A percentile compares a stretch with the other conserved stretches of the same genome.
These are phyloP conservation scores for Tetrapisispora phaffii DNA, from an alignment of 805 yeast genomes.

Conservation along the genomic window DNA sequence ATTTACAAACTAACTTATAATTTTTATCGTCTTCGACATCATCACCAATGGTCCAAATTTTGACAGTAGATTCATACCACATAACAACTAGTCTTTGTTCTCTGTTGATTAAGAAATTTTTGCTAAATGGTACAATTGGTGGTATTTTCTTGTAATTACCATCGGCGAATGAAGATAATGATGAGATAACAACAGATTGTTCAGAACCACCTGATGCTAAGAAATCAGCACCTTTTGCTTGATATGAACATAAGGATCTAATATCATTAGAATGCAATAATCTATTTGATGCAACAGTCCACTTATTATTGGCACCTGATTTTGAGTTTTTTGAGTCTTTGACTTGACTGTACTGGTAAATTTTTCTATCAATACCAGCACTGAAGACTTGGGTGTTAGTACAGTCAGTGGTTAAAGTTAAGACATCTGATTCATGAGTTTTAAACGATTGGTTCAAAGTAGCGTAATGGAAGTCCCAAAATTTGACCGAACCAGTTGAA, in stretches of 20 bases:
- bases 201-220: conserved; percentile 82
- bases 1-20: conserved; percentile 50
- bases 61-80: conserved; percentile 78
- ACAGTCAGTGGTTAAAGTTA: conserved; percentile 55
- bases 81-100: conserved; percentile 46
- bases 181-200: conserved; percentile 50
- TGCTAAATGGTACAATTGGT: conserved; percentile 42
- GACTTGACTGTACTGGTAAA: conserved; percentile 49
- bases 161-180: conserved; percentile 55
- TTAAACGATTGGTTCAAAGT: conserved; percentile 73
- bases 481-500: conserved; percentile 85
- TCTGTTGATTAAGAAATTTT: conserved; percentile 42
- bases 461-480: conserved; percentile 79
- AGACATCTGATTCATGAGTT: conserved; percentile 84
- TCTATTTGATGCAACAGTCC: conserved; percentile 72
- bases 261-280: conserved; percentile 80
- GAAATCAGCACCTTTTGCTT: conserved; percentile 56
- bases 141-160: conserved; percentile 67
- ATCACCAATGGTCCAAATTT: conserved; percentile 60
- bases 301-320: conserved; percentile 32
- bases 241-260: conserved; percentile 62
- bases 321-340: conserved; percentile 19
- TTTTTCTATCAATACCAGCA: conserved; percentile 90
- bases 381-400: conserved; percentile 60
- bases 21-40: conserved; percentile 20